Conservation (phyloP, 768 basidiomycete species). For the Russula lepida region DNA sequence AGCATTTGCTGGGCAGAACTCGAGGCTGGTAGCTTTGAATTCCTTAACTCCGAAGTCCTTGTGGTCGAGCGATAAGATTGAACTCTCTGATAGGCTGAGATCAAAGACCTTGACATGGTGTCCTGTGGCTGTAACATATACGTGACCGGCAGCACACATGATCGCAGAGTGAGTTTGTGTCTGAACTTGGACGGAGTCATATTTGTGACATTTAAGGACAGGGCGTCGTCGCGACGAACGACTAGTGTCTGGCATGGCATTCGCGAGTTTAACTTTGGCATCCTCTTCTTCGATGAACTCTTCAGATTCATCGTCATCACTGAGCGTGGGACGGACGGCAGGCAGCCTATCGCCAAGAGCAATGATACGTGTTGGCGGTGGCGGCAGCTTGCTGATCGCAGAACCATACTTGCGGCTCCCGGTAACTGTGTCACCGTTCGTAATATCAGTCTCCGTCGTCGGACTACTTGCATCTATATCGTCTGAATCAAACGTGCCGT, state of each 20-base stretch:
- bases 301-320: conserved; percentile 35
- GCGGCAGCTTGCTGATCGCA: conserved; percentile 36
- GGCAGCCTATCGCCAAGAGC: conserved; percentile 63
- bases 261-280: conserved; percentile 33
- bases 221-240: conserved; percentile 53
- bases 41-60: conserved; percentile 59
- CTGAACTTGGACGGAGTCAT: conserved; percentile 43
- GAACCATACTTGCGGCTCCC: neutral
- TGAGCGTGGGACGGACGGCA: conserved; percentile 43
- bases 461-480: neutral
- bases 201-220: conserved; percentile 26
- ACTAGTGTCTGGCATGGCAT: conserved; percentile 60
- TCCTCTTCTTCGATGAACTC: conserved; percentile 42
- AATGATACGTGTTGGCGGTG: conserved; percentile 70
- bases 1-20: conserved; percentile 51
- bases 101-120: conserved; percentile 61
- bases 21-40: conserved; percentile 64
- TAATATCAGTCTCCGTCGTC: neutral
- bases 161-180: conserved; percentile 47
- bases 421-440: neutral
- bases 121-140: conserved; percentile 47
- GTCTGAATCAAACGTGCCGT: neutral
- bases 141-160: conserved; percentile 47
- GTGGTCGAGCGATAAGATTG: conserved; percentile 47
- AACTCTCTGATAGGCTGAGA: conserved; percentile 39